Evolutionary conservation across 2,329 filamentous ascomycete genomes (phyloP).

Genomic region (Pseudocercospora cruenta): DNA sequence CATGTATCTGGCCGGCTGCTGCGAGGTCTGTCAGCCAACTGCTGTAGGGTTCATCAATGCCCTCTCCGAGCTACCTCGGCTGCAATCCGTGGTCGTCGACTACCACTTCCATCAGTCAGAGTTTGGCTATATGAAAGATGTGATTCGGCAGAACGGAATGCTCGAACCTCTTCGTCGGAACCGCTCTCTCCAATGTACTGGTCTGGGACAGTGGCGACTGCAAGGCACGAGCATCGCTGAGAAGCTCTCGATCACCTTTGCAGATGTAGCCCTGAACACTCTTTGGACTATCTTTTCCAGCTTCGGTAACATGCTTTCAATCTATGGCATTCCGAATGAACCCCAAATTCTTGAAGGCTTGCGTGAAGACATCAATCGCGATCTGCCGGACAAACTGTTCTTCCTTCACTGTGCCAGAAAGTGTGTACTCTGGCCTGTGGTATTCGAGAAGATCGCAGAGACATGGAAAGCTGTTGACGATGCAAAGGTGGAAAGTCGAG

Average conservation of each 20-base stretch:
- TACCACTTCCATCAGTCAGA: constrained; percentile 24
- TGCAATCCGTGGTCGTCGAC: constrained; percentile 22
- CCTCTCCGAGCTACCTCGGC: constrained; percentile 15
- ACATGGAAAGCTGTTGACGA: constrained; percentile 17
- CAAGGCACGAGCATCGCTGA: constrained; percentile 9
- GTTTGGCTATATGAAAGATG: constrained; percentile 24
- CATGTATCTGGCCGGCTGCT: constrained; percentile 25
- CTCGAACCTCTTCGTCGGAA: constrained; percentile 14
- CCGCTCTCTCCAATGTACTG: constrained; percentile 15
- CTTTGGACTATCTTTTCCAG: constrained; percentile 11
- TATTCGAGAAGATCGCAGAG: constrained; percentile 16
- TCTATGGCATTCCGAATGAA: constrained; percentile 14
- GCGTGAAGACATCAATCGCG: constrained; percentile 19
- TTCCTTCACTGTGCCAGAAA: constrained; percentile 18
- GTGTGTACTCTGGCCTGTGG: constrained; percentile 15
- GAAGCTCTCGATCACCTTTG: constrained; percentile 15
- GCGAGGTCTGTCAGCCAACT: constrained; percentile 24
- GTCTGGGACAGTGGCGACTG: constrained; percentile 18
- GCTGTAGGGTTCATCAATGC: constrained; percentile 22
- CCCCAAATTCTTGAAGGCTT: constrained; percentile 11
- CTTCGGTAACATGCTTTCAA: background rate
- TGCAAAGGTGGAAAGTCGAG: constrained; percentile 2
- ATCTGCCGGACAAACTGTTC: constrained; percentile 22
- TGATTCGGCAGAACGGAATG: constrained; percentile 17
- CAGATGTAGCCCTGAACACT: constrained; percentile 11